A percentile compares a stretch with the other conserved stretches of the same genome.
Evolutionary conservation across 1,284 basidiomycete species (phyloP).

Genomic region (Vanrija humicola): DNA sequence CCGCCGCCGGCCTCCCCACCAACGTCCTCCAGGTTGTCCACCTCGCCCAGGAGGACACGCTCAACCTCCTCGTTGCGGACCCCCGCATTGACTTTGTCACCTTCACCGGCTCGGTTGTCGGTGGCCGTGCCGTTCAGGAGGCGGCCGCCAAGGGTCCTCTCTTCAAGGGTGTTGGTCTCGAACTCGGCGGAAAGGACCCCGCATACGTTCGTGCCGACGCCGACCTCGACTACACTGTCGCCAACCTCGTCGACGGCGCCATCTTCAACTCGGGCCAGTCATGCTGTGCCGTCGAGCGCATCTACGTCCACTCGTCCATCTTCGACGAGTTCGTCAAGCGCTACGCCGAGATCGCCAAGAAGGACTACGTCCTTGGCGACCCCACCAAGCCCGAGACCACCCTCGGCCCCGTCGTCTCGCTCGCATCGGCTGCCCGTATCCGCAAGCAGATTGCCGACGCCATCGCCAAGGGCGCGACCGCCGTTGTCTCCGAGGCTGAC

Average conservation of each 20-base stretch:
- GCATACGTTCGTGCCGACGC: slow-evolving; percentile 87
- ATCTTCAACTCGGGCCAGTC: slow-evolving; percentile 93
- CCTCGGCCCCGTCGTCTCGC: slow-evolving; percentile 85
- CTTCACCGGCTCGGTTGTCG: slow-evolving; percentile 79
- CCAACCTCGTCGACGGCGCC: slow-evolving; percentile 82
- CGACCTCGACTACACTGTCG: slow-evolving; percentile 74
- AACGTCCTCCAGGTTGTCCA: slow-evolving; percentile 77
- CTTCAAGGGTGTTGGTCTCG: slow-evolving; percentile 65
- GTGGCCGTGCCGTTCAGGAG: slow-evolving; percentile 48
- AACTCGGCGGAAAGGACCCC: slow-evolving; percentile 95
- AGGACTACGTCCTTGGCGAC: slow-evolving; percentile 81
- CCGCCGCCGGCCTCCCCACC: slow-evolving; percentile 69
- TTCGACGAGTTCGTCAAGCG: slow-evolving; percentile 76
- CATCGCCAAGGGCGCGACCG: slow-evolving; percentile 70
- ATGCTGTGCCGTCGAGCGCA: slow-evolving; percentile 64
- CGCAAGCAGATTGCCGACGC: slow-evolving; percentile 81
- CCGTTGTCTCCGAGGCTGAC: slow-evolving; percentile 65
- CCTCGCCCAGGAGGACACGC: slow-evolving; percentile 63
- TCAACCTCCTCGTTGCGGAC: slow-evolving; percentile 62
- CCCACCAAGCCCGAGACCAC: slow-evolving; percentile 69
- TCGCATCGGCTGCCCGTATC: slow-evolving; percentile 77
- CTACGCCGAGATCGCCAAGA: slow-evolving; percentile 64
- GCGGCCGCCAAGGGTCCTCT: slow-evolving; percentile 51
- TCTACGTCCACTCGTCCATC: slow-evolving; percentile 83
- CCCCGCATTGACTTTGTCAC: slow-evolving; percentile 71